Conservation (phyloP, 2,329 filamentous ascomycete genomes). For the Paraconiothyrium brasiliense region DNA sequence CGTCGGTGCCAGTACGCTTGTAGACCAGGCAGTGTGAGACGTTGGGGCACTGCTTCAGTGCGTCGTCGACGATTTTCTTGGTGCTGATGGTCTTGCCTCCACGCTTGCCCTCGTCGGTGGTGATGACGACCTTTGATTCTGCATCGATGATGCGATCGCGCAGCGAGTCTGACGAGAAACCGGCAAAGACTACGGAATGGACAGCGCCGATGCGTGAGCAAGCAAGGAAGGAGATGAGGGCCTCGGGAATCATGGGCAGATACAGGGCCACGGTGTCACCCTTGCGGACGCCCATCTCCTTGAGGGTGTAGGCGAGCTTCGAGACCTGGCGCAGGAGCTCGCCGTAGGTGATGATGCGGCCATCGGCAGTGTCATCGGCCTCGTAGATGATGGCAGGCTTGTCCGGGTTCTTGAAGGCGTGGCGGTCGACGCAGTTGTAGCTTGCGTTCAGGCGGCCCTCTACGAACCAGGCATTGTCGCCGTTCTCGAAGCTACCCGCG, state of each 20-base stretch:
- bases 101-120: slow-evolving; percentile 95
- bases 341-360: slow-evolving; percentile 89
- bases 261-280: slow-evolving; percentile 98
- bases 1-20: slow-evolving; percentile 92
- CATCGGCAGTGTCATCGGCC: slow-evolving; percentile 87
- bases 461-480: slow-evolving; percentile 93
- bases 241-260: slow-evolving; percentile 98
- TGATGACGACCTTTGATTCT: slow-evolving; percentile 92
- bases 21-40: slow-evolving; percentile 88
- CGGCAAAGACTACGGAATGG: slow-evolving; percentile 97
- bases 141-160: slow-evolving; percentile 94
- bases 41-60: slow-evolving; percentile 92
- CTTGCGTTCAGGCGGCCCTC: slow-evolving; percentile 94
- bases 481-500: slow-evolving; percentile 76
- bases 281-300: slow-evolving; percentile 95
- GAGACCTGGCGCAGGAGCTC: slow-evolving; percentile 94
- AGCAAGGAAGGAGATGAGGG: slow-evolving; percentile 88
- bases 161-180: slow-evolving; percentile 95
- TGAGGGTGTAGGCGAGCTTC: slow-evolving; percentile 84
- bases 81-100: slow-evolving; percentile 97
- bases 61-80: slow-evolving; percentile 99
- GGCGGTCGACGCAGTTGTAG: slow-evolving; percentile 96
- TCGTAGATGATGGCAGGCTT: slow-evolving; percentile 98
- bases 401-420: slow-evolving; percentile 93
- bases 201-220: slow-evolving; percentile 92